These are phyloP conservation scores for Malassezia restricta DNA, from an alignment of 1,284 basidiomycete genomes.

Conservation along the genomic window DNA sequence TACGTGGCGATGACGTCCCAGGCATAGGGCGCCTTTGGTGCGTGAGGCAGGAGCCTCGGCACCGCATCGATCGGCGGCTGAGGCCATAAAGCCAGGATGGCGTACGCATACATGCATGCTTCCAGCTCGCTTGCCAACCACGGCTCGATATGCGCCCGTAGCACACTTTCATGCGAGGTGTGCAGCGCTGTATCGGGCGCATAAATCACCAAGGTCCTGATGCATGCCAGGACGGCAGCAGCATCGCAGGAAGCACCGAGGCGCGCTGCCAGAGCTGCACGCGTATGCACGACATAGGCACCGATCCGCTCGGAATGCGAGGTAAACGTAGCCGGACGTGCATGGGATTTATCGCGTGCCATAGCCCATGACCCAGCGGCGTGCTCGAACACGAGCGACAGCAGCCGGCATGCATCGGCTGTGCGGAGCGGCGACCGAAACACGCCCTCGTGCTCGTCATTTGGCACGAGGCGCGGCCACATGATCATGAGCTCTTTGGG, in stretches of 20 bases:
- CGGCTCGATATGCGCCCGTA: background rate
- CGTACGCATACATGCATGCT: background rate
- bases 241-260: background rate
- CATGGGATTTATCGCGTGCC: slow-evolving; percentile 2
- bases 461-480: background rate
- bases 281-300: background rate
- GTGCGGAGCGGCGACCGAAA: background rate
- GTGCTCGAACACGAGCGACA: background rate
- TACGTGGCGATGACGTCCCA: background rate
- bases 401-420: background rate
- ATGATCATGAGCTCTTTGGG: background rate
- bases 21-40: background rate
- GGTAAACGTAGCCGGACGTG: background rate
- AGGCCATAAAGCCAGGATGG: background rate
- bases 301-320: slow-evolving; percentile 10
- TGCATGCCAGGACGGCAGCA: background rate
- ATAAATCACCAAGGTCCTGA: background rate
- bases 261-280: background rate
- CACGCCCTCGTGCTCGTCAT: background rate
- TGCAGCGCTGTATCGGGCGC: background rate
- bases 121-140: background rate
- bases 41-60: background rate
- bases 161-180: slow-evolving; percentile 1
- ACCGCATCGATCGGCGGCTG: background rate
- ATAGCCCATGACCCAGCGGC: slow-evolving; percentile 6